Percentiles rank a stretch among this genome's conserved stretches.
These are phyloP conservation scores for Phialophora chinensis DNA, from an alignment of 2,329 filamentous ascomycete genomes.

Conservation along the genomic window DNA sequence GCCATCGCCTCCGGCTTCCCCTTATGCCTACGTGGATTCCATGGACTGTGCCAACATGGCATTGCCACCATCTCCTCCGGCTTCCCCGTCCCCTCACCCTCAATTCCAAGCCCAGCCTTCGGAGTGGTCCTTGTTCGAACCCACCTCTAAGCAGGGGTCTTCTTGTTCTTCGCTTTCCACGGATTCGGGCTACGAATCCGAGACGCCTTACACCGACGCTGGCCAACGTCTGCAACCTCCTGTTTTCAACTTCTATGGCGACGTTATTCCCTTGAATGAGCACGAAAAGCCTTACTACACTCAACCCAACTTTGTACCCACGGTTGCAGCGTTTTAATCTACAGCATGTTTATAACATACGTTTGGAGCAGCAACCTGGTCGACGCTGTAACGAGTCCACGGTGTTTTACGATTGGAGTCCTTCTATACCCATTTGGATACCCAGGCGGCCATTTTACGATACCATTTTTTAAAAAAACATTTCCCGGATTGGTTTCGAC, in stretches of 20 bases:
- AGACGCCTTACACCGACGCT: constrained; percentile 32
- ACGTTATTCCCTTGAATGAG: constrained; percentile 38
- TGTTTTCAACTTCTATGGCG: constrained; percentile 40
- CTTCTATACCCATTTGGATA: constrained; percentile 25
- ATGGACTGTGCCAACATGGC: constrained; percentile 46
- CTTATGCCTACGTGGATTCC: constrained; percentile 45
- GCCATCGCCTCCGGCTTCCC: constrained; percentile 46
- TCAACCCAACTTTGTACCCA: constrained; percentile 29
- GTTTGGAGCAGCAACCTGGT: constrained; percentile 28
- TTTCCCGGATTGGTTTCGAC: constrained; percentile 17
- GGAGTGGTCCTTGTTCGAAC: constrained; percentile 38
- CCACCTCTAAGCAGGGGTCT: constrained; percentile 39
- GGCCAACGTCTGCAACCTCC: constrained; percentile 28
- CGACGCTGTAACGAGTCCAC: constrained; percentile 34
- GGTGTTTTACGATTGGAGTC: constrained; percentile 28
- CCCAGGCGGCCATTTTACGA: constrained; percentile 28
- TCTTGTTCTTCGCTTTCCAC: constrained; percentile 39
- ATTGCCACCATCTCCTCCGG: constrained; percentile 46
- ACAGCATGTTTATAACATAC: constrained; percentile 25
- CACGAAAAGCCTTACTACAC: constrained; percentile 36
- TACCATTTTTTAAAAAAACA: constrained; percentile 20
- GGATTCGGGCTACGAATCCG: constrained; percentile 41
- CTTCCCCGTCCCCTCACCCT: constrained; percentile 36
- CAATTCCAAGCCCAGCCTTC: constrained; percentile 35
- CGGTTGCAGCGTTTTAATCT: constrained; percentile 38